These are phyloP conservation scores for Trichoderma sp. DNA, from an alignment of 2,329 filamentous ascomycete species.

Conservation along the genomic window DNA sequence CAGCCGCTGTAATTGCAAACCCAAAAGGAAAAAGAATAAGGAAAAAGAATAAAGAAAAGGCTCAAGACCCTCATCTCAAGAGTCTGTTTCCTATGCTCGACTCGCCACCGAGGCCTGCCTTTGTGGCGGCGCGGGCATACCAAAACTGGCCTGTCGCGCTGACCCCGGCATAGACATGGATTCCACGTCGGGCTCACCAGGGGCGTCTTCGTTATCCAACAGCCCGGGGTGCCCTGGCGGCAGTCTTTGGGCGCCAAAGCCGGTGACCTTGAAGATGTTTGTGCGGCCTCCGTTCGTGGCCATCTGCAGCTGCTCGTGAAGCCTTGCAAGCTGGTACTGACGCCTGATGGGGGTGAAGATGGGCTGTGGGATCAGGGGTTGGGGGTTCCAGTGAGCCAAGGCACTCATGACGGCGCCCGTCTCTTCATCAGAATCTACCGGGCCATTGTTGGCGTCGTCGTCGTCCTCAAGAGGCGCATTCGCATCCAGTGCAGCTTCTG, in stretches of 20 bases:
- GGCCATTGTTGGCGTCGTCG: conserved; percentile 72
- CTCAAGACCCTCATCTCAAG: not conserved
- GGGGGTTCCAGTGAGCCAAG: conserved; percentile 70
- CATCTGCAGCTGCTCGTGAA: conserved; percentile 63
- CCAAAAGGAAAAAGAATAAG: not conserved
- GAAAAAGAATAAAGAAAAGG: not conserved
- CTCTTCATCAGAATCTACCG: conserved; percentile 93
- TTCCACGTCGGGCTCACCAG: conserved; percentile 53
- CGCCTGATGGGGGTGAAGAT: conserved; percentile 59
- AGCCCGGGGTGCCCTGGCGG: conserved; percentile 47
- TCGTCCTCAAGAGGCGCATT: conserved; percentile 88
- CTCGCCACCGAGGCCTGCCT: conserved; percentile 47
- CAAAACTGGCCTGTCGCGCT: conserved; percentile 46
- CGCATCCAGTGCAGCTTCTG: conserved; percentile 90
- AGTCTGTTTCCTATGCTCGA: conserved; percentile 38
- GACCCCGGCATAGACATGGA: conserved; percentile 37
- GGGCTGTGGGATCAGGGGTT: conserved; percentile 68
- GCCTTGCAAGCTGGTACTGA: conserved; percentile 59
- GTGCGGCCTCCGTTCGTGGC: conserved; percentile 63
- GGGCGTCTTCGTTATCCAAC: conserved; percentile 52
- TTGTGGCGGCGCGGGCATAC: conserved; percentile 39
- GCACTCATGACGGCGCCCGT: conserved; percentile 83
- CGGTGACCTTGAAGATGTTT: conserved; percentile 62
- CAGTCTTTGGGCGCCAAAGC: conserved; percentile 54
- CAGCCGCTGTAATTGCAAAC: not conserved